Base-by-base conservation (phyloP, 805 yeast species). In the Myxozyma mucilagina region DNA sequence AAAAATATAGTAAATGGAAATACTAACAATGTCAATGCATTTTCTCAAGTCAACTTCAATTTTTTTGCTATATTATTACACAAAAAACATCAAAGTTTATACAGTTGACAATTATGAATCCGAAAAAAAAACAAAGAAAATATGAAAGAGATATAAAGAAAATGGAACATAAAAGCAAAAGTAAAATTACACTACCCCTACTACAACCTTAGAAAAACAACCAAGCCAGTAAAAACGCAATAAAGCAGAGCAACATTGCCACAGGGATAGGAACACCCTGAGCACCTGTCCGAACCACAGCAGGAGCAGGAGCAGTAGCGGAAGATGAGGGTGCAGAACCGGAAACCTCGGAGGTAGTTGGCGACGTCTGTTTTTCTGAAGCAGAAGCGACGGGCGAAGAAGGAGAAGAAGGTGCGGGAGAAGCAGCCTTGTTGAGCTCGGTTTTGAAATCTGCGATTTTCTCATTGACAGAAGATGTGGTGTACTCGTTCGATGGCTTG, bases 151-250 rank as follows among this genome's bases (percentile, higher is more conserved):
- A 44, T 20, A n/a, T 5, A 51, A 34, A 50, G 11, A 11, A 42
- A 35, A n/a, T 11, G 16, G 32, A 51, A 39, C 29, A 39, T 8
- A 38, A 51, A 38, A 39, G 18, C 10, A 20, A 51, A 35, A 38
- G 7, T 36, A 44, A 8, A 16, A 14, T 13, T 7, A 47, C 10
- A 29, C 41, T 24, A 24, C 29, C 29, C 29, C 29, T 4, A 24
- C 29, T 24, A 24, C 29, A 24, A 29, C 6, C 14, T 75, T 78
- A 86, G 69, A 84, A 84, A 68, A 87, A 82, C 73, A 85, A 79
- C 90, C 91, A 87, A 56, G 91, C 93, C 64, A 87, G 75, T 50
- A 83, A 71, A 69, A 84, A 75, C 38, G 84, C 81, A 59, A 84
- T 70, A 47, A 82, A 76, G 68, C 85, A 89, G 72, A 79, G 80